Conservation (phyloP, 768 basidiomycete species). For the Termitomyces bulborhizus region DNA sequence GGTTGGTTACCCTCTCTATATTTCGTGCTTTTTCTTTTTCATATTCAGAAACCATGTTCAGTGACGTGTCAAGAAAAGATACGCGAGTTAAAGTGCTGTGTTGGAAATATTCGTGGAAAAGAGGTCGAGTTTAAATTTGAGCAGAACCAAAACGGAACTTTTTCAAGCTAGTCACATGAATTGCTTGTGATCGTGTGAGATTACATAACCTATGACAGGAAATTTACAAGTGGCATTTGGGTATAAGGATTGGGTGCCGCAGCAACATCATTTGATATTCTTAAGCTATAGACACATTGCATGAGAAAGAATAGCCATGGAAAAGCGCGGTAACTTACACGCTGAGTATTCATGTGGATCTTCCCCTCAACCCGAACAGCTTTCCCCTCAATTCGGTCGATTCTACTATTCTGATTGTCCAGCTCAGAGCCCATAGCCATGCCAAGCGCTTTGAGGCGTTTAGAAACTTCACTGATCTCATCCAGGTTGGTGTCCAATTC, state of each 20-base stretch:
- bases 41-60: constrained; percentile 24
- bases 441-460: constrained; percentile 72
- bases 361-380: constrained; percentile 67
- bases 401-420: constrained; percentile 75
- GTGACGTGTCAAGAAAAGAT: not conserved
- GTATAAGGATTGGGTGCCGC: not conserved
- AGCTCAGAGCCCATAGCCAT: constrained; percentile 85
- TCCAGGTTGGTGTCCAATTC: constrained; percentile 90
- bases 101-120: not conserved
- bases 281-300: constrained; percentile 40
- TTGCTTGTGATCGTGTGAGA: constrained; percentile 12
- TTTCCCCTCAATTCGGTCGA: constrained; percentile 75
- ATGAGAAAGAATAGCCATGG: constrained; percentile 1
- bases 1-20: constrained; percentile 22
- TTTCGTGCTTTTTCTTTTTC: constrained; percentile 28
- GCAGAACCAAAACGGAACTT: not conserved
- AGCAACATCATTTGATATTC: constrained; percentile 40
- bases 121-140: not conserved
- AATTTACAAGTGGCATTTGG: too few species aligned
- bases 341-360: constrained; percentile 78
- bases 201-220: not conserved
- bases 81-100: not conserved
- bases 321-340: constrained; percentile 37
- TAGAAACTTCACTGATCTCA: constrained; percentile 75
- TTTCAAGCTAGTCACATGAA: constrained; percentile 13